Conservation (phyloP, 305 asterid species). For the Fraxinus velutina region DNA sequence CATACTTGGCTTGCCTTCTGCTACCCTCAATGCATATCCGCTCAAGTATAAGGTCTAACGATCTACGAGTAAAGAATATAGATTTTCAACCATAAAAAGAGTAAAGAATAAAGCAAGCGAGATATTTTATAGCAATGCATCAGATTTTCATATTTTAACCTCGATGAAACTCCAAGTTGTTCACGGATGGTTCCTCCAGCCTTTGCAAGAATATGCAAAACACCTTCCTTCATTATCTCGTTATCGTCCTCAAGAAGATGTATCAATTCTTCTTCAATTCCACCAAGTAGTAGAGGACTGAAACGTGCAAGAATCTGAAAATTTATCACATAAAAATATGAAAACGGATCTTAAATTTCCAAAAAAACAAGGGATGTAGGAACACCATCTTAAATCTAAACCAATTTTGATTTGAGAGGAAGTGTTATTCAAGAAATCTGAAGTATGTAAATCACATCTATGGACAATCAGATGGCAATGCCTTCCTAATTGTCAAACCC, state of each 20-base stretch:
- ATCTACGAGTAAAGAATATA: conserved; percentile 40
- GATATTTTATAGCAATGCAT: not conserved
- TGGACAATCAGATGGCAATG: conserved; percentile 4
- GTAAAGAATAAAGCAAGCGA: not conserved
- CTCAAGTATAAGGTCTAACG: conserved; percentile 91
- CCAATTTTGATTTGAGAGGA: not conserved
- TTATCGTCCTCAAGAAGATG: conserved; percentile 93
- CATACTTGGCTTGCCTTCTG: conserved; percentile 96
- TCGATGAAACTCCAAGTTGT: conserved; percentile 84
- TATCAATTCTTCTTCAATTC: conserved; percentile 81
- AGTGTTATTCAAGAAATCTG: conserved; percentile 19
- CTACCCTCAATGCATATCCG: conserved; percentile 98
- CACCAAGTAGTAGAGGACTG: conserved; percentile 78
- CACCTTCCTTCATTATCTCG: conserved; percentile 95
- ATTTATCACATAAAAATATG: conserved; percentile 26
- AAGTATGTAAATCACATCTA: conserved; percentile 13
- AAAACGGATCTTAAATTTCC: conserved; percentile 14
- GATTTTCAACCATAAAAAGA: not conserved
- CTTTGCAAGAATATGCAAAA: conserved; percentile 92
- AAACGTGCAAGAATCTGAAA: conserved; percentile 90
- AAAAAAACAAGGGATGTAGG: not conserved
- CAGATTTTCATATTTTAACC: conserved; percentile 40
- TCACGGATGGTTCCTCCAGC: conserved; percentile 97
- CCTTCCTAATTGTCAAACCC: conserved; percentile 16
- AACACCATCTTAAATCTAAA: conserved; percentile 12